Base-by-base conservation (phyloP, 805 yeast genomes). In the Candida dajiaensis region DNA sequence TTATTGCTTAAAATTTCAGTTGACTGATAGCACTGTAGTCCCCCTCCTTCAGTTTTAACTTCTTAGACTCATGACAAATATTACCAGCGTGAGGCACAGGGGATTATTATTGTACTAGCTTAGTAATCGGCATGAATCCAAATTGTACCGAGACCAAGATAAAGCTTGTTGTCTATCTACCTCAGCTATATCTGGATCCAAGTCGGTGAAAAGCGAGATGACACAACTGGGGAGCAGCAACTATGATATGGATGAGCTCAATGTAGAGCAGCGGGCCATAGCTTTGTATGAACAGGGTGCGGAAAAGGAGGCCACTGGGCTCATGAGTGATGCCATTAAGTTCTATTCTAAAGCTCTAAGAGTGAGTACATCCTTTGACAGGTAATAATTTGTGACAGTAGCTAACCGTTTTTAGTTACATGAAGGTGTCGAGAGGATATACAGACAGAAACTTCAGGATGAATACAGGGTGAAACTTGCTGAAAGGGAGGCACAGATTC, bases 281-380 rank as follows among this genome's bases (percentile, higher is more conserved):
- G 71, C 70, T 43, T 66, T 77, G 20, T 89, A 86, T 68, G 89
- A 84, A 54, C 63, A 71, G 43, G 97, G 89, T 3, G 77, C 82
- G 0, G 78, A 74, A 41, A 82, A 82, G 57, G 97, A 89, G 64
- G 68, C 75, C 29, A 76, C 71, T 42, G 96, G 96, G 0, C 70
- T 79, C 50, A 73, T 89, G 78, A 74, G 86, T n/a, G 96, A 89
- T 57, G 96, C 96, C 1, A 80, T 87, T 23, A 76, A 70, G 42
- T 74, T 67, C 52, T 89, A 89, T 64, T 70, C 95, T 50, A 72
- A 74, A 51, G 96, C 97, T 2, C 76, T 81, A 61, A 80, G 75
- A 55, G 63, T 80, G 46, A 67, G 74, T 48, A 22, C 15, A 15
- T 3, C 6, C 37, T 38, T 33, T 18, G 41, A 25, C 20, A 12